A percentile compares a stretch with the other conserved stretches of the same genome.
Evolutionary conservation across 192 early-diverging fungal species (phyloP).

Genomic region (Backusella liffmaniae): DNA sequence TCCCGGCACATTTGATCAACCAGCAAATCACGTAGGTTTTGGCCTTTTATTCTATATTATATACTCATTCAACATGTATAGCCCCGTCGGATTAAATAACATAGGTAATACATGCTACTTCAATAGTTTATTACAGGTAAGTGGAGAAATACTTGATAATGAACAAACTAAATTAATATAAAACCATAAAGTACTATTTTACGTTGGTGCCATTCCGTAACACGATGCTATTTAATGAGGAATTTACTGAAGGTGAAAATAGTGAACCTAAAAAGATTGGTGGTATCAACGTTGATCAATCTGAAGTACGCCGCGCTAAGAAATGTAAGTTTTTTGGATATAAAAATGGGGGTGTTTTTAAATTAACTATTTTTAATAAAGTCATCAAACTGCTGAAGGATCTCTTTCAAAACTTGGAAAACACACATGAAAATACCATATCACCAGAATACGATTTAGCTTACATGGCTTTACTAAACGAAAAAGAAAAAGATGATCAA

Average conservation of each 20-base stretch:
- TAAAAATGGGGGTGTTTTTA: not conserved
- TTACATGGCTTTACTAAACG: conserved; percentile 51
- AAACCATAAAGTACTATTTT: conserved; percentile 57
- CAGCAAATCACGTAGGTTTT: conserved; percentile 5
- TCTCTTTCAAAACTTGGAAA: conserved; percentile 50
- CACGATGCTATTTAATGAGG: conserved; percentile 57
- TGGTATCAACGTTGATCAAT: conserved; percentile 37
- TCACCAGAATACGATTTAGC: conserved; percentile 57
- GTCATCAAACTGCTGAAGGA: conserved; percentile 51
- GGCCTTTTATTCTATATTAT: not conserved
- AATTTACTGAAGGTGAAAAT: conserved; percentile 37
- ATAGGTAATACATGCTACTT: conserved; percentile 91
- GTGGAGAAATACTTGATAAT: not conserved
- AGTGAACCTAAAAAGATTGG: conserved; percentile 49
- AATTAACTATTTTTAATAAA: not conserved
- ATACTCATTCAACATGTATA: conserved; percentile 20
- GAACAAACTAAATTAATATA: not conserved
- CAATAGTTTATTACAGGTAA: conserved; percentile 73
- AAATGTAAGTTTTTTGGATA: conserved; percentile 37
- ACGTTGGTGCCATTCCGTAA: conserved; percentile 61
- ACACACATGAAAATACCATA: conserved; percentile 43
- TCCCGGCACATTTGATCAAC: not conserved
- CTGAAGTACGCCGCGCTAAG: conserved; percentile 47
- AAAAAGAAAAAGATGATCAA: conserved; percentile 16
- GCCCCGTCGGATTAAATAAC: conserved; percentile 74